Conservation (phyloP, 208 protist genomes). For the Acanthamoeba royreba region DNA sequence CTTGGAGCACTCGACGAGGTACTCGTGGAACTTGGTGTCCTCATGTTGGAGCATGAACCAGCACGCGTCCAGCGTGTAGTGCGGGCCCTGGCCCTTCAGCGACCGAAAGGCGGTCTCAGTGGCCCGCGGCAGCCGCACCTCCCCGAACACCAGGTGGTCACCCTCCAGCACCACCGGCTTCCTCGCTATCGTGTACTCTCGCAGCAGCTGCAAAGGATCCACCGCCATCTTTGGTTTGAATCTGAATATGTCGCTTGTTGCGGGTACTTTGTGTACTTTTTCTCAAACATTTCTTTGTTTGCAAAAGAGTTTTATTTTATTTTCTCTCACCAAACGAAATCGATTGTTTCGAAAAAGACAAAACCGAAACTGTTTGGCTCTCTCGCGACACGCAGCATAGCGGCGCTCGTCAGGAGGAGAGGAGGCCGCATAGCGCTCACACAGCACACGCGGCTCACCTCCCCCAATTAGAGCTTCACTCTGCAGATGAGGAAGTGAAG, state of each 20-base stretch:
- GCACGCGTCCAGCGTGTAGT: neutral
- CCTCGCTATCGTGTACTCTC: conserved; percentile 7
- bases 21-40: neutral
- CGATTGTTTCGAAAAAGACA: too few relatives aligned
- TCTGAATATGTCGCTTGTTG: too few relatives aligned
- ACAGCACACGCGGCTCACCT: too few relatives aligned
- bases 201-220: neutral
- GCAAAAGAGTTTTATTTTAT: neutral
- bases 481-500: too few relatives aligned
- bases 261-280: neutral
- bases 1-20: neutral
- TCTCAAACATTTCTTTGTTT: neutral
- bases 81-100: neutral
- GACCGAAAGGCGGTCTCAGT: neutral
- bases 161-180: neutral
- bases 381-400: too few relatives aligned
- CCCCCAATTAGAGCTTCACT: too few relatives aligned
- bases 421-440: too few relatives aligned
- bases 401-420: too few relatives aligned
- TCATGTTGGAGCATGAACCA: conserved; percentile 2
- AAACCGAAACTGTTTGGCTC: too few relatives aligned
- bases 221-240: neutral
- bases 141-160: neutral
- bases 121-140: neutral
- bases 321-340: too few relatives aligned